Evolutionary conservation across 169 alveolate genomes (phyloP).

Genomic region (Perkinsus chesapeaki): DNA sequence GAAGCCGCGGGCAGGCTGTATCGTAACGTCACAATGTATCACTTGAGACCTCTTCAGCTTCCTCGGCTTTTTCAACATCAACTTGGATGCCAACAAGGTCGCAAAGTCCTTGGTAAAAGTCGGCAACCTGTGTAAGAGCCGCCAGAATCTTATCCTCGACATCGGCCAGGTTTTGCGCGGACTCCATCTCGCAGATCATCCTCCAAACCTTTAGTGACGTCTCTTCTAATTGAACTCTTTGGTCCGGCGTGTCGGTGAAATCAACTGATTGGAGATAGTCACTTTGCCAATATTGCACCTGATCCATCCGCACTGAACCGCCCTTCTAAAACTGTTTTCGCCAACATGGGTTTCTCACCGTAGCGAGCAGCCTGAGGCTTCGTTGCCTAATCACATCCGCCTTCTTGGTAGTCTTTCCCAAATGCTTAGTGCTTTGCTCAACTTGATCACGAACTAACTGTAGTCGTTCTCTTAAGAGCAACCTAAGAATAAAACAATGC

Average conservation of each 20-base stretch:
- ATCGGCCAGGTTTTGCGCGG: not conserved
- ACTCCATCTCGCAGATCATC: not conserved
- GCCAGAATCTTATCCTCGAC: not conserved
- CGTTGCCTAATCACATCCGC: not conserved
- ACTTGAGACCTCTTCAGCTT: no score
- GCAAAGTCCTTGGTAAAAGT: not conserved
- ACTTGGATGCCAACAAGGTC: not conserved
- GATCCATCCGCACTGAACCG: no score
- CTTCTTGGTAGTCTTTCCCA: not conserved
- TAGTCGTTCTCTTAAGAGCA: not conserved
- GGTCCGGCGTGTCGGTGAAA: not conserved
- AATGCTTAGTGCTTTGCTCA: not conserved
- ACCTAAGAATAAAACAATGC: not conserved
- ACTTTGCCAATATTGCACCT: not conserved
- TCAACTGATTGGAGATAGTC: not conserved
- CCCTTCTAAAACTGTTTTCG: no score
- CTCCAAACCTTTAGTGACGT: not conserved
- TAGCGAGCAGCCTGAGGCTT: not conserved
- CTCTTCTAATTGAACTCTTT: not conserved
- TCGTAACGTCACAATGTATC: no score
- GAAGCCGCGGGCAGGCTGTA: no score
- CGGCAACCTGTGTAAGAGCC: not conserved
- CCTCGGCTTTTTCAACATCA: not conserved
- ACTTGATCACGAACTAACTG: not conserved
- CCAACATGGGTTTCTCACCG: not conserved